Conservation (phyloP, 305 asterid genomes). For the Fraxinus greggii region DNA sequence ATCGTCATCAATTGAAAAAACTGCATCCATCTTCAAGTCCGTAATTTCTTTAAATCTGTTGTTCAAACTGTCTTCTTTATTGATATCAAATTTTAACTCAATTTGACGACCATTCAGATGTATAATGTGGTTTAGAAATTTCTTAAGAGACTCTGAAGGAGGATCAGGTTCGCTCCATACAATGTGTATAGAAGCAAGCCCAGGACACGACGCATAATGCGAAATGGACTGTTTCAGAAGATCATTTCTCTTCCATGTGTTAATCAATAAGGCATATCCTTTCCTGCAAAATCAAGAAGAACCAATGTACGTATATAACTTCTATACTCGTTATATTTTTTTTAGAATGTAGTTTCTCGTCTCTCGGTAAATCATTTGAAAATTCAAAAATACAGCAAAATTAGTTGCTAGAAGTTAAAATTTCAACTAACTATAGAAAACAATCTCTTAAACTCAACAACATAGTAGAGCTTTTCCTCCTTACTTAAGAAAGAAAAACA, state of each 20-base stretch:
- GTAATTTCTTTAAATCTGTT: conserved; percentile 82
- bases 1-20: conserved; percentile 79
- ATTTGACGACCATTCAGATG: conserved; percentile 45
- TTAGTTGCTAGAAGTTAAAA: background rate
- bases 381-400: background rate
- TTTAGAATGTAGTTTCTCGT: background rate
- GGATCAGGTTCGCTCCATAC: conserved; percentile 90
- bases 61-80: conserved; percentile 82
- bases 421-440: background rate
- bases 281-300: conserved; percentile 38
- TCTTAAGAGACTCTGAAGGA: conserved; percentile 59
- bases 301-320: background rate
- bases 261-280: conserved; percentile 75
- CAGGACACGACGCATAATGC: conserved; percentile 68
- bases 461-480: background rate
- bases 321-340: background rate
- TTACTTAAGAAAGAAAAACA: background rate
- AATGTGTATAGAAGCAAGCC: conserved; percentile 65
- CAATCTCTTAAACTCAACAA: background rate
- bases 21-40: conserved; percentile 69
- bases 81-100: conserved; percentile 63
- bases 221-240: conserved; percentile 71
- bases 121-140: conserved; percentile 45
- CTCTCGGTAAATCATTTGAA: background rate
- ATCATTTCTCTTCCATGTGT: conserved; percentile 89